A percentile compares a stretch with the other conserved stretches of the same genome.
These are phyloP conservation scores for Flaveria linearis DNA, from an alignment of 129 eudicot species.

Conservation along the genomic window DNA sequence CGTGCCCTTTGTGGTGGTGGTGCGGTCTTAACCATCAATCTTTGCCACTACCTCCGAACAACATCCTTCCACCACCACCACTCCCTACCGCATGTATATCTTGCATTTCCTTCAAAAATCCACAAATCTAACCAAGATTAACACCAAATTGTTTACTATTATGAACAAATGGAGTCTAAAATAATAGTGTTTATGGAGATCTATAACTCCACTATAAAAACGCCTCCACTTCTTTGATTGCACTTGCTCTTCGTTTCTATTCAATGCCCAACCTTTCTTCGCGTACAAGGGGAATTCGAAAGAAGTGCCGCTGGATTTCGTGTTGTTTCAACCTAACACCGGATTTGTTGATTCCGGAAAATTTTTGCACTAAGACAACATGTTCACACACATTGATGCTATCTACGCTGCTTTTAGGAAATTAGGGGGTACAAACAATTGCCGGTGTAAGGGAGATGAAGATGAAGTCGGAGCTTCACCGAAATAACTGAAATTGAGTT, in stretches of 20 bases:
- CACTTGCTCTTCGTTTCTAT: conserved; percentile 67
- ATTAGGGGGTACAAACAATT: conserved; percentile 52
- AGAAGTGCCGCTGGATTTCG: conserved; percentile 65
- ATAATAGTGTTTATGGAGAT: too few relatives aligned
- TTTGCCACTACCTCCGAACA: too few relatives aligned
- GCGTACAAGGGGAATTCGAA: conserved; percentile 64
- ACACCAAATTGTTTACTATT: too few relatives aligned
- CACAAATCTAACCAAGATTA: too few relatives aligned
- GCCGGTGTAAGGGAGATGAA: conserved; percentile 60
- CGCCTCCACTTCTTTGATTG: conserved; percentile 35
- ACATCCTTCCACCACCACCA: too few relatives aligned
- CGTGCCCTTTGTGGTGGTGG: too few relatives aligned
- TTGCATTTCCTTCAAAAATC: too few relatives aligned
- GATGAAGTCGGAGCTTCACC: conserved; percentile 71
- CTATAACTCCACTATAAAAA: too few relatives aligned
- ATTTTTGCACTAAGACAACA: conserved; percentile 68
- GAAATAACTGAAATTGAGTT: conserved; percentile 23
- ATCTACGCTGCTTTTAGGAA: conserved; percentile 58
- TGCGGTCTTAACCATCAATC: too few relatives aligned
- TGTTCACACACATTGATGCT: conserved; percentile 89
- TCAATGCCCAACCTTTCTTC: conserved; percentile 84
- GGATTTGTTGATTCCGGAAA: conserved; percentile 59
- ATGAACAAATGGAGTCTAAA: too few relatives aligned
- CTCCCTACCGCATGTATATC: too few relatives aligned
- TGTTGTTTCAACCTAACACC: conserved; percentile 51